Conservation (phyloP, 2,329 filamentous ascomycete genomes). For the Aspergillus transmontanensis region DNA sequence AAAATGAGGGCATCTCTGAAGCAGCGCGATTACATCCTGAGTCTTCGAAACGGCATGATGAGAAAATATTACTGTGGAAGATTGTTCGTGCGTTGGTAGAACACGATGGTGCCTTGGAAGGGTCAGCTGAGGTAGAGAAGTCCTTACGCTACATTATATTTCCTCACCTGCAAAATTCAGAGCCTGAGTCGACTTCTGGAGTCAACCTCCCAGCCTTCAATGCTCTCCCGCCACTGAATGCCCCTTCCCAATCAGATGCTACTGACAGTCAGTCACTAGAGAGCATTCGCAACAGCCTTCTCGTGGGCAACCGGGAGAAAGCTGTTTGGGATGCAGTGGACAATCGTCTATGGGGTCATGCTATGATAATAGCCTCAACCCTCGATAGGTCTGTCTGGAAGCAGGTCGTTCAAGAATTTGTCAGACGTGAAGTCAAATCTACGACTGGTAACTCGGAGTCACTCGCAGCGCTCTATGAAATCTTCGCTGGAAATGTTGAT, state of each 20-base stretch:
- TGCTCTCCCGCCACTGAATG: slow-evolving; percentile 39
- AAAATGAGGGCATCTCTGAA: slow-evolving; percentile 54
- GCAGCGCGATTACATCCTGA: slow-evolving; percentile 52
- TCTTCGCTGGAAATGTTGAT: slow-evolving; percentile 90
- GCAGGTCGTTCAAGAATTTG: slow-evolving; percentile 91
- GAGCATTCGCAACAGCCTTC: slow-evolving; percentile 70
- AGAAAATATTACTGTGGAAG: slow-evolving; percentile 86
- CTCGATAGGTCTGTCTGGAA: slow-evolving; percentile 77
- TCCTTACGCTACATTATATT: slow-evolving; percentile 75
- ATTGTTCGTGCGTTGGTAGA: slow-evolving; percentile 80
- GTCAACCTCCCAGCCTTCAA: slow-evolving; percentile 31
- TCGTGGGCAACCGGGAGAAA: slow-evolving; percentile 82
- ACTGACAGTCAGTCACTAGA: slow-evolving; percentile 71
- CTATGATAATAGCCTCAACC: slow-evolving; percentile 85
- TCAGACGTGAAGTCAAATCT: slow-evolving; percentile 89
- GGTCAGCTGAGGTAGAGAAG: slow-evolving; percentile 69
- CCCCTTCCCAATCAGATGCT: slow-evolving; percentile 61
- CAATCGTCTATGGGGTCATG: slow-evolving; percentile 93
- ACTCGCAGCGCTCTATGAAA: slow-evolving; percentile 86
- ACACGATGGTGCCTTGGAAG: slow-evolving; percentile 80
- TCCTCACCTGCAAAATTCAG: slow-evolving; percentile 52
- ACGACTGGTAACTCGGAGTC: slow-evolving; percentile 79
- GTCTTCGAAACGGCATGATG: slow-evolving; percentile 68
- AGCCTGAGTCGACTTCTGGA: slow-evolving; percentile 29
- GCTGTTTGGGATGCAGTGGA: slow-evolving; percentile 94